phyloP scores from a whole-genome alignment of 1,284 basidiomycete species.

The Blastosporella zonata region DNA sequence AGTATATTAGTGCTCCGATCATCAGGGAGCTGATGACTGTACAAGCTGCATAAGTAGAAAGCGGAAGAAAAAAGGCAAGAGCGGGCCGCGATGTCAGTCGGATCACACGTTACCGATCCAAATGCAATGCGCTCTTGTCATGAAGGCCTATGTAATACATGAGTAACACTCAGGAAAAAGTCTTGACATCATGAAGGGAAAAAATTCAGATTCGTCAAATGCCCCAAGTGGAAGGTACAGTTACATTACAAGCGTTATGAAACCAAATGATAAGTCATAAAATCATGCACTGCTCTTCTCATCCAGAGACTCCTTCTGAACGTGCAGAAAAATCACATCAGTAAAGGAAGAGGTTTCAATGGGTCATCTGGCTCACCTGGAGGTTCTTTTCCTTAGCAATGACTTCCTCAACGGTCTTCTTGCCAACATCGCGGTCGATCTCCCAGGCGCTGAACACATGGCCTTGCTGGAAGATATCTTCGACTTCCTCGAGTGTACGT shows the following conservation, averaged over 20 bases:
- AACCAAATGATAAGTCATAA: neutral
- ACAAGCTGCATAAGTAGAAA: too few relatives aligned
- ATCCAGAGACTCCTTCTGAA: constrained; percentile 12
- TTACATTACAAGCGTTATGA: neutral
- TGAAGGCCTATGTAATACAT: neutral
- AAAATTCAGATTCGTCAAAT: neutral
- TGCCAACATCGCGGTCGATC: constrained; percentile 58
- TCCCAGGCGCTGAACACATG: constrained; percentile 72
- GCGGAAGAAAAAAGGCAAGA: too few relatives aligned
- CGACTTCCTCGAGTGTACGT: constrained; percentile 71
- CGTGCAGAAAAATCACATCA: neutral
- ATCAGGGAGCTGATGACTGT: too few relatives aligned
- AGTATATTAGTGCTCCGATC: too few relatives aligned
- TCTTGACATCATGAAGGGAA: neutral
- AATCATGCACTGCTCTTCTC: constrained; percentile 13
- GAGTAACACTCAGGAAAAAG: neutral
- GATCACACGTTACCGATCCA: too few relatives aligned
- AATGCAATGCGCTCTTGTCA: too few relatives aligned
- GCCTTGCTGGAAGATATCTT: constrained; percentile 69
- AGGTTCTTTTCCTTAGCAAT: constrained; percentile 10
- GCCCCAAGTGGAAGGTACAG: neutral
- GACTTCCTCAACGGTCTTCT: constrained; percentile 48
- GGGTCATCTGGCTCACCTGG: neutral
- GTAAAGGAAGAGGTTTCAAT: neutral
- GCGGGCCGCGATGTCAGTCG: too few relatives aligned